phyloP scores from a whole-genome alignment of 176 grass and related monocot genomes.

The Oryza nivara region DNA sequence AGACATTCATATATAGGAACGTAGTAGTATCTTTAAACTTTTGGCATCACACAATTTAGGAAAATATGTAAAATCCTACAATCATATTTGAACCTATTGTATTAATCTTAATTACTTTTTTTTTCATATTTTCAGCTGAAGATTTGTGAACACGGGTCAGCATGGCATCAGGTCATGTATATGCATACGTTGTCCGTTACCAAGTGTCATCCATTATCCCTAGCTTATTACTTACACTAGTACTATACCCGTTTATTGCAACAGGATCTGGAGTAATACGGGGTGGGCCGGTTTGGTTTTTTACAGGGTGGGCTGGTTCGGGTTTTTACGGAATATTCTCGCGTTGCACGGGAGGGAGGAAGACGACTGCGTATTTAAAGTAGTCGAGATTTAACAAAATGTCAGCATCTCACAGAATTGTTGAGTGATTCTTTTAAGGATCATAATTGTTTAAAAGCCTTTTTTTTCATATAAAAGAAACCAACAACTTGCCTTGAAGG shows the following conservation, averaged over 20 bases:
- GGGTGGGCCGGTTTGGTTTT: no score
- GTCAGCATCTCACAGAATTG: background rate
- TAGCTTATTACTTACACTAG: background rate
- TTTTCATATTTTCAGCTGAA: background rate
- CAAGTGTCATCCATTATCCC: background rate
- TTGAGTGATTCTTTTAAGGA: background rate
- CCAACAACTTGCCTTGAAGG: slow-evolving; percentile 71
- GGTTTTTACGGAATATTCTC: no score
- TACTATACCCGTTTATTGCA: no score
- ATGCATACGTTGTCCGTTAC: background rate
- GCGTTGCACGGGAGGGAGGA: no score
- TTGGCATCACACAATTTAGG: background rate
- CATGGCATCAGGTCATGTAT: background rate
- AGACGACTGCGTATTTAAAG: no score
- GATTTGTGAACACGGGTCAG: background rate
- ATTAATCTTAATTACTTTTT: background rate
- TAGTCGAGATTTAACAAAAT: background rate
- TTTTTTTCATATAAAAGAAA: slow-evolving; percentile 27
- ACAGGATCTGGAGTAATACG: no score
- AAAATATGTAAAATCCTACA: background rate
- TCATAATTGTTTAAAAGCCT: slow-evolving; percentile 26
- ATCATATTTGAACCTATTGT: background rate
- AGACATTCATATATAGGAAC: background rate
- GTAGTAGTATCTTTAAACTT: background rate
- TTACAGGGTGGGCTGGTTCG: no score